Evolutionary conservation across 192 early-diverging fungal genomes (phyloP).

Genomic region (Coemansia sp.): DNA sequence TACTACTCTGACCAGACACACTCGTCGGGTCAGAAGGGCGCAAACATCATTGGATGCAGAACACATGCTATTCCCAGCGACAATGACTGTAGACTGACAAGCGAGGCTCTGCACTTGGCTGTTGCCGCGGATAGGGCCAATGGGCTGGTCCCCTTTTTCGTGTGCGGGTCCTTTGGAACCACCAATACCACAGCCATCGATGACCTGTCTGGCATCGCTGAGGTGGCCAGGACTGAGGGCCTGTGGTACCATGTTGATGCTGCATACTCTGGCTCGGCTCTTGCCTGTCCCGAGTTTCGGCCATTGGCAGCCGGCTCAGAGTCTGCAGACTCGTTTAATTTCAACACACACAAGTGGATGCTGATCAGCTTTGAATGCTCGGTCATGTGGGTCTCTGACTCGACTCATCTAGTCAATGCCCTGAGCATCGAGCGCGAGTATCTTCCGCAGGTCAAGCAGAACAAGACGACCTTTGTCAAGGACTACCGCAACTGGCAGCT

Average conservation of each 20-base stretch:
- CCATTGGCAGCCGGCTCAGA: constrained; percentile 37
- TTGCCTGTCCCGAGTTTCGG: constrained; percentile 55
- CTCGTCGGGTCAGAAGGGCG: constrained; percentile 45
- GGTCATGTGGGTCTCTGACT: constrained; percentile 50
- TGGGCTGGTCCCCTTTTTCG: constrained; percentile 56
- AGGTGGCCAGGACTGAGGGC: constrained; percentile 23
- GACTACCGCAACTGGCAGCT: constrained; percentile 56
- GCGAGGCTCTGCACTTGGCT: constrained; percentile 30
- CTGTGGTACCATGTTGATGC: constrained; percentile 60
- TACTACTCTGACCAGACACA: constrained; percentile 60
- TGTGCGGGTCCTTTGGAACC: constrained; percentile 57
- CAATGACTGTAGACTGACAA: constrained; percentile 24
- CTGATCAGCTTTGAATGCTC: constrained; percentile 54
- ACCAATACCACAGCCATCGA: constrained; percentile 54
- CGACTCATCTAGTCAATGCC: constrained; percentile 32
- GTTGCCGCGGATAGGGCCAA: constrained; percentile 40
- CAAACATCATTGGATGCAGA: constrained; percentile 45
- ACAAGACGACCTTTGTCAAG: constrained; percentile 30
- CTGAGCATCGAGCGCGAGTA: constrained; percentile 44
- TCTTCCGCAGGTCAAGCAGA: constrained; percentile 23
- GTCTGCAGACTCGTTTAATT: constrained; percentile 51
- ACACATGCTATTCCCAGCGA: constrained; percentile 40
- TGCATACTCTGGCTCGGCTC: constrained; percentile 55
- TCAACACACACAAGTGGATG: constrained; percentile 60
- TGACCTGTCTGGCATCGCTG: constrained; percentile 51